Evolutionary conservation across 73 alveolate genomes (phyloP).

Genomic region (Uronychia binucleata): DNA sequence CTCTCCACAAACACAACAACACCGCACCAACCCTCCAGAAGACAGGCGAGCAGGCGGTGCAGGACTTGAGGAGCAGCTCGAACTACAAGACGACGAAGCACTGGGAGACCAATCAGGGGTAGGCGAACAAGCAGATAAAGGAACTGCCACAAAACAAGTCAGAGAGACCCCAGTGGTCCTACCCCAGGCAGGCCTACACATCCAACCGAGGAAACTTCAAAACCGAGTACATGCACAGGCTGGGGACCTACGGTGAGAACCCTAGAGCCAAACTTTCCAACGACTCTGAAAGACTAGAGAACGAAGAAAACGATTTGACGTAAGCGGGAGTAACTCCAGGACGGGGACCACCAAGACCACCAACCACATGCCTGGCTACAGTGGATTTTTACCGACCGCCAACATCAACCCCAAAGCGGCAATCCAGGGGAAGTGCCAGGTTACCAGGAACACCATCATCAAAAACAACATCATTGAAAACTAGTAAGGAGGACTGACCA

Average conservation of each 20-base stretch:
- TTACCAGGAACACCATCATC: constrained; percentile 42
- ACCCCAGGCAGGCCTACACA: constrained; percentile 53
- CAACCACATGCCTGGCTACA: constrained; percentile 61
- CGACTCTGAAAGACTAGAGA: constrained; percentile 18
- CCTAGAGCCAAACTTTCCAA: constrained; percentile 51
- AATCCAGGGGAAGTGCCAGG: constrained; percentile 35
- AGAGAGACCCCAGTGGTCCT: constrained; percentile 66
- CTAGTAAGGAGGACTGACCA: not conserved
- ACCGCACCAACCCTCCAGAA: not conserved
- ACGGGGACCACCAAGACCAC: constrained; percentile 69
- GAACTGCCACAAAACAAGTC: constrained; percentile 36
- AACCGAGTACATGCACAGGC: constrained; percentile 42
- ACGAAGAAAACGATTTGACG: constrained; percentile 43
- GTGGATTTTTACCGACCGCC: constrained; percentile 57
- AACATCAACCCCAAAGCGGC: constrained; percentile 53
- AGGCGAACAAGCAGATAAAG: constrained; percentile 6
- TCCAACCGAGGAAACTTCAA: constrained; percentile 49
- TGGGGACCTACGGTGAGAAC: constrained; percentile 69
- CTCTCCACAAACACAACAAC: not conserved
- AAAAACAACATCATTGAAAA: constrained; percentile 59
- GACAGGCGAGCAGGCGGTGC: constrained; percentile 3
- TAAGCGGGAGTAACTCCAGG: too few species aligned
- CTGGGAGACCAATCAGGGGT: constrained; percentile 53
- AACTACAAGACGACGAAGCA: constrained; percentile 43
- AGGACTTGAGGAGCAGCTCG: not conserved